Conservation (phyloP, 163 green algal genomes). For the Trebouxia gelatinosa region DNA sequence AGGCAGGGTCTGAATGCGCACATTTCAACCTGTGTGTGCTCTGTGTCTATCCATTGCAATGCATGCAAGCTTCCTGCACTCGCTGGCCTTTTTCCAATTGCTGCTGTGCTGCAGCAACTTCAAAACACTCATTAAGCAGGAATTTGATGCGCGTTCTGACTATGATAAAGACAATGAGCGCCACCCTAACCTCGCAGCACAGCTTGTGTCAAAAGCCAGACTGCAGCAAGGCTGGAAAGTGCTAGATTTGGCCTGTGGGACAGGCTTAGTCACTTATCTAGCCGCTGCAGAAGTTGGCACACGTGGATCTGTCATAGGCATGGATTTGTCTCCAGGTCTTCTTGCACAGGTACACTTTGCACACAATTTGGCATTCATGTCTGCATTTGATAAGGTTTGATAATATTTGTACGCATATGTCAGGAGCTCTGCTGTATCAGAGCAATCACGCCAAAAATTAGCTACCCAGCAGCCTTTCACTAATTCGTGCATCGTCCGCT, state of each 20-base stretch:
- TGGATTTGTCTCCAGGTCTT: not conserved
- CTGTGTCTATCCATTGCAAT: too few relatives aligned
- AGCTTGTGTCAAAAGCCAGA: not conserved
- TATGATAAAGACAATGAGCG: not conserved
- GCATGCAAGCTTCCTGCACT: too few relatives aligned
- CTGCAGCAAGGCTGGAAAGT: not conserved
- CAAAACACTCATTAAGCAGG: not conserved
- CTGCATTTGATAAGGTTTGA: too few relatives aligned
- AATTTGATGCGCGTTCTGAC: not conserved
- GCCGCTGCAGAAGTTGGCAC: not conserved
- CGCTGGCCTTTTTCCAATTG: too few relatives aligned
- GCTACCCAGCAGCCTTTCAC: too few relatives aligned
- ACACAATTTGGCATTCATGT: too few relatives aligned
- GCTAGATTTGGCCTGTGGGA: constrained; percentile 4
- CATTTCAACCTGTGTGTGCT: too few relatives aligned
- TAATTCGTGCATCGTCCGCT: not conserved
- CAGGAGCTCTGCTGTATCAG: too few relatives aligned
- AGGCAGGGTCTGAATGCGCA: too few relatives aligned
- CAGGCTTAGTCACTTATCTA: constrained; percentile 2
- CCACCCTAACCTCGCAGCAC: not conserved
- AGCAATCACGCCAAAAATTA: too few relatives aligned
- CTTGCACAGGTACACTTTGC: not conserved
- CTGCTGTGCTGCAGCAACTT: too few relatives aligned
- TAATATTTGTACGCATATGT: too few relatives aligned
- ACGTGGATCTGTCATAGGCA: not conserved